These are phyloP conservation scores for Pichia scutulata DNA, from an alignment of 805 yeast genomes.

Conservation along the genomic window DNA sequence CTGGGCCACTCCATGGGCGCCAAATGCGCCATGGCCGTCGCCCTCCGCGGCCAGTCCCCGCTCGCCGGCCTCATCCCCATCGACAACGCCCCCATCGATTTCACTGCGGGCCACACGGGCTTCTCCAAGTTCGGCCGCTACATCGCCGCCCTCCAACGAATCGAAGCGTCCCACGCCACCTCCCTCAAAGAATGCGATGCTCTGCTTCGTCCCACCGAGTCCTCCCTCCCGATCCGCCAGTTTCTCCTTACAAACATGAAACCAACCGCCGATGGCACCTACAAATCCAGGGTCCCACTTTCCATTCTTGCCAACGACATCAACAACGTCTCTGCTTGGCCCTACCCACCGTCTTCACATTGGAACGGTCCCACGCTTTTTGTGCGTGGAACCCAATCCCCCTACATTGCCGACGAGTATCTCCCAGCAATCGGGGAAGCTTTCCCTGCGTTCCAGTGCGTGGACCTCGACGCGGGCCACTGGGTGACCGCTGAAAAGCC, in stretches of 20 bases:
- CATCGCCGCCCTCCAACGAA: not conserved
- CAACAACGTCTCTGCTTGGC: slow-evolving; percentile 69
- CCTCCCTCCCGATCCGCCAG: slow-evolving; percentile 49
- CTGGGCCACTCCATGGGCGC: slow-evolving; percentile 93
- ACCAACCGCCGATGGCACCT: slow-evolving; percentile 31
- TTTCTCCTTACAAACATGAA: slow-evolving; percentile 67
- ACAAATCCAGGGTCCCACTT: slow-evolving; percentile 59
- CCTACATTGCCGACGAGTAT: slow-evolving; percentile 77
- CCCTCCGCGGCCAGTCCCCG: slow-evolving; percentile 56
- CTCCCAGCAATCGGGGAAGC: slow-evolving; percentile 63
- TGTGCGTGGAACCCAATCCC: slow-evolving; percentile 68
- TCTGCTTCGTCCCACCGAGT: not conserved
- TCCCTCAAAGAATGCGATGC: not conserved
- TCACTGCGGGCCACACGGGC: slow-evolving; percentile 37
- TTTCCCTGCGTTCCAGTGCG: slow-evolving; percentile 70
- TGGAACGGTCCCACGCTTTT: slow-evolving; percentile 73
- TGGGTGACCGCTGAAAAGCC: slow-evolving; percentile 92
- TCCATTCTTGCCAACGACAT: slow-evolving; percentile 58
- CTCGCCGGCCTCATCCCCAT: slow-evolving; percentile 64
- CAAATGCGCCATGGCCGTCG: slow-evolving; percentile 83
- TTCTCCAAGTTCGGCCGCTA: slow-evolving; percentile 21
- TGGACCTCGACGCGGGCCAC: slow-evolving; percentile 80
- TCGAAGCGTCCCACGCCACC: not conserved
- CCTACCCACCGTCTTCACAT: slow-evolving; percentile 34
- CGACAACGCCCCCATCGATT: slow-evolving; percentile 83